Conservation (phyloP, 306 rosid species). For the Alnus glutinosa region DNA sequence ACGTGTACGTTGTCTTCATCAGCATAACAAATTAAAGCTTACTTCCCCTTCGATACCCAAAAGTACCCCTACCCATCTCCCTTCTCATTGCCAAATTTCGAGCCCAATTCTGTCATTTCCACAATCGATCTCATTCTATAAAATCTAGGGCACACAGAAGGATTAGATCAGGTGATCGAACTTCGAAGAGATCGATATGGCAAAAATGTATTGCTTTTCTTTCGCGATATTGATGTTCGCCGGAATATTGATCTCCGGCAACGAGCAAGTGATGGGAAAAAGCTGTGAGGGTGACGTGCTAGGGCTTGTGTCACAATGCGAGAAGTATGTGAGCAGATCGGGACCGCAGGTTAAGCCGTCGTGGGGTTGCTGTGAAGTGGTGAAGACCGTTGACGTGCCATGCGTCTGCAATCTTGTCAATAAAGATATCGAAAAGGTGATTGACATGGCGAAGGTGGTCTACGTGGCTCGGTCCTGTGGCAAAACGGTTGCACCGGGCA, state of each 20-base stretch:
- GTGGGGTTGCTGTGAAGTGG: slow-evolving; percentile 33
- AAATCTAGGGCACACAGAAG: background rate
- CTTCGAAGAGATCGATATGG: too few species aligned
- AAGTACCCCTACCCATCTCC: too few species aligned
- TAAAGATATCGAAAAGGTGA: slow-evolving; percentile 14
- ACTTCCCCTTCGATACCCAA: too few species aligned
- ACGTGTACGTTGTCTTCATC: background rate
- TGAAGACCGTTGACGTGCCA: slow-evolving; percentile 19
- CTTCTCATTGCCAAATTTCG: too few species aligned
- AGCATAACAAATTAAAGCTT: too few species aligned
- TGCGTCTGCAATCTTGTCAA: slow-evolving; percentile 41
- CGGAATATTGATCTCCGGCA: slow-evolving; percentile 30
- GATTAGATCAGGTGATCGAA: background rate
- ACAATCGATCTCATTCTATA: too few species aligned
- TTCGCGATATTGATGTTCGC: slow-evolving; percentile 23
- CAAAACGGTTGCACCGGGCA: slow-evolving; percentile 32
- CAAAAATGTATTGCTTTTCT: background rate
- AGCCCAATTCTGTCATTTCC: too few species aligned
- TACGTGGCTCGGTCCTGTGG: slow-evolving; percentile 46
- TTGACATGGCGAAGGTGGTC: slow-evolving; percentile 35
- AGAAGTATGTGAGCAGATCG: slow-evolving; percentile 25
- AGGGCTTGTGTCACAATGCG: slow-evolving; percentile 16
- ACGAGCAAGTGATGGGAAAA: slow-evolving; percentile 28
- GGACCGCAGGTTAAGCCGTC: slow-evolving; percentile 46
- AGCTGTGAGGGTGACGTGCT: slow-evolving; percentile 28